Conservation (phyloP, 2,329 filamentous ascomycete genomes). For the Cercospora zeae-maydis region DNA sequence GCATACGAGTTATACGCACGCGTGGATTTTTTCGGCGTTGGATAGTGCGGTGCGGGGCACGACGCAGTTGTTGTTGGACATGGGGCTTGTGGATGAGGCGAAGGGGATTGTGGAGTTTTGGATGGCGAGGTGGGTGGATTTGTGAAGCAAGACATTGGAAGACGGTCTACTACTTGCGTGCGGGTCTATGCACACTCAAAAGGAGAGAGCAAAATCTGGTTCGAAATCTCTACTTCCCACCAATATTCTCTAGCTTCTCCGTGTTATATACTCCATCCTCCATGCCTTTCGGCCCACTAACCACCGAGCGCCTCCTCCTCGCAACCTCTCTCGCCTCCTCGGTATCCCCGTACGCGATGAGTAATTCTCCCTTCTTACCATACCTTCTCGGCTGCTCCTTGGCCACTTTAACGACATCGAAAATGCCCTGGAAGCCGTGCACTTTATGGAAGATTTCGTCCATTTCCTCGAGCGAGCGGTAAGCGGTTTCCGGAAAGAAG, state of each 20-base stretch:
- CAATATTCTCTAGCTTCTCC: slow-evolving; percentile 11
- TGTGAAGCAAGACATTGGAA: slow-evolving; percentile 31
- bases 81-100: slow-evolving; percentile 67
- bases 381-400: slow-evolving; percentile 53
- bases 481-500: slow-evolving; percentile 52
- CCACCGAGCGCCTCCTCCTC: slow-evolving; percentile 27
- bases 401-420: slow-evolving; percentile 52
- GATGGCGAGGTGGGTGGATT: slow-evolving; percentile 65
- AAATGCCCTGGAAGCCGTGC: slow-evolving; percentile 50
- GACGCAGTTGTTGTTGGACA: slow-evolving; percentile 59
- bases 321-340: slow-evolving; percentile 28
- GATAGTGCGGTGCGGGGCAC: slow-evolving; percentile 65
- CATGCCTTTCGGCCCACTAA: slow-evolving; percentile 8
- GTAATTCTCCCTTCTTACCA: slow-evolving; percentile 56
- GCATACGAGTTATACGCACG: slow-evolving; percentile 68
- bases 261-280: slow-evolving; percentile 8
- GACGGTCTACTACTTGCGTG: neutral
- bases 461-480: slow-evolving; percentile 64
- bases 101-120: slow-evolving; percentile 61
- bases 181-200: neutral
- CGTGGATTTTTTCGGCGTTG: slow-evolving; percentile 65
- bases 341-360: slow-evolving; percentile 51
- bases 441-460: slow-evolving; percentile 49
- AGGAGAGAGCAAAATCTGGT: neutral
- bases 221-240: neutral